These are phyloP conservation scores for Colletotrichum sp. DNA, from an alignment of 2,329 filamentous ascomycete species.

Conservation along the genomic window DNA sequence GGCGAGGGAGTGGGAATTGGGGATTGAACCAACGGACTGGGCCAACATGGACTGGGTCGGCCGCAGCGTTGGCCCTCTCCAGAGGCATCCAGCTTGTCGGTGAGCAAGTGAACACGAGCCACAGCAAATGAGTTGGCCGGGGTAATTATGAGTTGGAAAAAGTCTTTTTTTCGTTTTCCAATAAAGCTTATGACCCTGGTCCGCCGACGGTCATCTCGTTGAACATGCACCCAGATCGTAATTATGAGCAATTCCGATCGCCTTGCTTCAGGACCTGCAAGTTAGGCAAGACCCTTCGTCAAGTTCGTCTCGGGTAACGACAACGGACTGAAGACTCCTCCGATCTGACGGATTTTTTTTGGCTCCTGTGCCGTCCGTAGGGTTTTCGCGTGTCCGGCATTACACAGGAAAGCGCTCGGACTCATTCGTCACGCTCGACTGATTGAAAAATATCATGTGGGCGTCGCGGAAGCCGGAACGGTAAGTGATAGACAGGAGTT, in stretches of 20 bases:
- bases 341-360: background rate
- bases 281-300: background rate
- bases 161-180: background rate
- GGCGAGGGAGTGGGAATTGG: conserved; percentile 9
- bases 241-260: background rate
- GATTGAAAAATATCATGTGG: background rate
- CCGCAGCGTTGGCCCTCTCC: conserved; percentile 9
- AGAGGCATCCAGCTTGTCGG: conserved; percentile 16
- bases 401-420: conserved; percentile 1
- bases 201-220: background rate
- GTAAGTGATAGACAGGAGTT: conserved; percentile 10
- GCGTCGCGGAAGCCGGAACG: conserved; percentile 17
- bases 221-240: background rate
- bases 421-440: background rate
- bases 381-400: background rate
- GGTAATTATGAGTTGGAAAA: conserved; percentile 12
- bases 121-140: conserved; percentile 16
- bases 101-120: conserved; percentile 16
- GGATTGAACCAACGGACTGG: conserved; percentile 17
- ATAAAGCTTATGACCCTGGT: background rate
- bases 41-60: conserved; percentile 1
- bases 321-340: background rate
- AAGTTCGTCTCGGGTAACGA: background rate
- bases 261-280: background rate
- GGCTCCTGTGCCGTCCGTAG: background rate